Evolutionary conservation across 495 filamentous ascomycete genomes (phyloP).

Genomic region (Penicillium argentinense): DNA sequence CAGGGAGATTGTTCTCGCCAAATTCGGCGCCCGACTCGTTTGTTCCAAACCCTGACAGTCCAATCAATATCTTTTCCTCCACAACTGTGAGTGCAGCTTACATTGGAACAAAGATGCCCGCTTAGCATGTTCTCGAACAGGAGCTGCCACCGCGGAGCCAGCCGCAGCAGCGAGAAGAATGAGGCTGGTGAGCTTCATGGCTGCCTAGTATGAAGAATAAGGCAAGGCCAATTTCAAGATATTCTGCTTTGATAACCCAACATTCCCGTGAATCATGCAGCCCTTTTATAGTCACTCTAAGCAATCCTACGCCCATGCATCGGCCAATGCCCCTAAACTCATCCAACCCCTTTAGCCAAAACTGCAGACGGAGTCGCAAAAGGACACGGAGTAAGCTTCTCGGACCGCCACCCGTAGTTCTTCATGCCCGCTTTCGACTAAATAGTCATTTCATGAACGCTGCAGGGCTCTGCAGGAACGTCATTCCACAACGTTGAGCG

Average conservation of each 20-base stretch:
- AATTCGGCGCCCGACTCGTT: slow-evolving; percentile 33
- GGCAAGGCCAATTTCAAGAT: background rate
- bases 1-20: slow-evolving; percentile 20
- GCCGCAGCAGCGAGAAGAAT: slow-evolving; percentile 26
- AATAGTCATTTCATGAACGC: background rate
- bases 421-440: too few relatives aligned
- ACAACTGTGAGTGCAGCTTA: background rate
- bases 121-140: slow-evolving; percentile 21
- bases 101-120: slow-evolving; percentile 26
- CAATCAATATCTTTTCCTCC: background rate
- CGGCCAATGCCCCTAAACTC: background rate
- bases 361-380: slow-evolving; percentile 9
- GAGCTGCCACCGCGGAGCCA: slow-evolving; percentile 27
- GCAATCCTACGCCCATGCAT: too few relatives aligned
- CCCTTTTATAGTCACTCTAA: too few relatives aligned
- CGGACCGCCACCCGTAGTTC: too few relatives aligned
- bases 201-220: background rate
- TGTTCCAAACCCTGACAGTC: slow-evolving; percentile 26
- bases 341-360: background rate
- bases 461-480: background rate
- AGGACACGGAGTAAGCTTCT: slow-evolving; percentile 20
- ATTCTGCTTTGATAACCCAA: too few relatives aligned
- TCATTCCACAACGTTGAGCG: background rate
- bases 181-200: slow-evolving; percentile 29
- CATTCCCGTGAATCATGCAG: too few relatives aligned